Conservation (phyloP, 192 early-diverging fungal genomes). For the Umbelopsis ramanniana region DNA sequence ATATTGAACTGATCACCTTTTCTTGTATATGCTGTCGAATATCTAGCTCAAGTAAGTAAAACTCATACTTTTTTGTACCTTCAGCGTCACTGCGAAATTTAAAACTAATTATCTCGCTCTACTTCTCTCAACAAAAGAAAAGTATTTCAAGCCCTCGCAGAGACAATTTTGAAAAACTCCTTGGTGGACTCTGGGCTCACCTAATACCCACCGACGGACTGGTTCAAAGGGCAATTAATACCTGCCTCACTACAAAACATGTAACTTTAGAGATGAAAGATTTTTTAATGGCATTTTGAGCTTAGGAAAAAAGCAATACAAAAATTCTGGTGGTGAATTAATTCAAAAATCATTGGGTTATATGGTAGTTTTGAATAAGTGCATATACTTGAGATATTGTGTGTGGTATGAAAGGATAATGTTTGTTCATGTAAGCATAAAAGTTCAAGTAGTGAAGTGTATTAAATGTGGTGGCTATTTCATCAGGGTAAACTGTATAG, state of each 20-base stretch:
- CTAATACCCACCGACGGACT: not conserved
- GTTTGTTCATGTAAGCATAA: not conserved
- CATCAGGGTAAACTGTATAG: not conserved
- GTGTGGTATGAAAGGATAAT: too few species aligned
- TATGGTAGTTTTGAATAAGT: too few species aligned
- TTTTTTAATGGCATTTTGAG: too few species aligned
- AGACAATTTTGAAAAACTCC: slow-evolving; percentile 87
- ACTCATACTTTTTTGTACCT: too few species aligned
- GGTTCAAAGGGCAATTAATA: too few species aligned
- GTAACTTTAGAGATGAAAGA: not conserved
- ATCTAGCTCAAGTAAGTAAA: not conserved
- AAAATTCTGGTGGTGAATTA: too few species aligned
- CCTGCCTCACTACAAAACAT: not conserved
- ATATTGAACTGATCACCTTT: too few species aligned
- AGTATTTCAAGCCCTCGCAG: slow-evolving; percentile 91
- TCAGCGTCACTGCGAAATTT: too few species aligned
- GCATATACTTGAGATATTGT: too few species aligned
- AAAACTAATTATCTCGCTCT: slow-evolving; percentile 38
- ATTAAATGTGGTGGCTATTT: not conserved
- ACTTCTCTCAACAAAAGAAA: slow-evolving; percentile 29
- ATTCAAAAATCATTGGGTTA: too few species aligned
- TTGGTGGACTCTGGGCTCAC: slow-evolving; percentile 66
- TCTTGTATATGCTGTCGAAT: too few species aligned
- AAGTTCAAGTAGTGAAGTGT: not conserved
- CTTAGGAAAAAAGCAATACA: too few species aligned